A percentile compares a stretch with the other conserved stretches of the same genome.
phyloP scores from a whole-genome alignment of 1,284 basidiomycete genomes.

The Mrakiaceae sp. region DNA sequence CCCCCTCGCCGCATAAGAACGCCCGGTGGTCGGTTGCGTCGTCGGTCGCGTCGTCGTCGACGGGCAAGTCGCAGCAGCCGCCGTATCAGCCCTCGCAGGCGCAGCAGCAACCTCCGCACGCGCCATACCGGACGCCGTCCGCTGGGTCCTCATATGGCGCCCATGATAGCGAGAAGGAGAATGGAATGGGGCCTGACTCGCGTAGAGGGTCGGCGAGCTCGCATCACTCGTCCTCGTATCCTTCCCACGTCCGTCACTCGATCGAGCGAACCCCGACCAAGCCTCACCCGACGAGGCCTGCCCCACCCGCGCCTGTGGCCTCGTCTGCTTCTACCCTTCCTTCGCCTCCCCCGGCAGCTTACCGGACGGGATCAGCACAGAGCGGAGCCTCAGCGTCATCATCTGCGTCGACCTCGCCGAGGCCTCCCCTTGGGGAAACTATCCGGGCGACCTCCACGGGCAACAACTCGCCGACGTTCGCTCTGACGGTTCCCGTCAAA shows the following conservation, averaged over 20 bases:
- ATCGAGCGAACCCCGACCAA: constrained; percentile 7
- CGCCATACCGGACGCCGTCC: constrained; percentile 8
- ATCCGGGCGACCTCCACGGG: no score
- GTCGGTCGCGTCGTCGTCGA: constrained; percentile 10
- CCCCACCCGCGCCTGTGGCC: no score
- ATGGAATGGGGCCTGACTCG: neutral
- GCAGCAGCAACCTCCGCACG: constrained; percentile 2
- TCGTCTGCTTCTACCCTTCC: no score
- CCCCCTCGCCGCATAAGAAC: neutral
- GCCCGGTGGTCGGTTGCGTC: constrained; percentile 10
- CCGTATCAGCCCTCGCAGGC: neutral
- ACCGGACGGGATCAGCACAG: no score
- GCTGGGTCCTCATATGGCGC: constrained; percentile 7
- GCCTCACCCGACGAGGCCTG: neutral
- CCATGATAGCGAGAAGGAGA: constrained; percentile 13
- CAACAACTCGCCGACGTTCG: no score
- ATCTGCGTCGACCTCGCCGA: no score
- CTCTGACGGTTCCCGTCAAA: no score
- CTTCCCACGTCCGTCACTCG: neutral
- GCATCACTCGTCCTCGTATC: neutral
- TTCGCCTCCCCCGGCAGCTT: no score
- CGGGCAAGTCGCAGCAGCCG: neutral
- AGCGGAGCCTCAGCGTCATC: no score
- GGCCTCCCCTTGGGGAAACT: no score
- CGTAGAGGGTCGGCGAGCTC: neutral